Percentiles rank a stretch among this genome's conserved stretches.
phyloP scores from a whole-genome alignment of 2,329 filamentous ascomycete genomes.

The Sarocladium strictum region DNA sequence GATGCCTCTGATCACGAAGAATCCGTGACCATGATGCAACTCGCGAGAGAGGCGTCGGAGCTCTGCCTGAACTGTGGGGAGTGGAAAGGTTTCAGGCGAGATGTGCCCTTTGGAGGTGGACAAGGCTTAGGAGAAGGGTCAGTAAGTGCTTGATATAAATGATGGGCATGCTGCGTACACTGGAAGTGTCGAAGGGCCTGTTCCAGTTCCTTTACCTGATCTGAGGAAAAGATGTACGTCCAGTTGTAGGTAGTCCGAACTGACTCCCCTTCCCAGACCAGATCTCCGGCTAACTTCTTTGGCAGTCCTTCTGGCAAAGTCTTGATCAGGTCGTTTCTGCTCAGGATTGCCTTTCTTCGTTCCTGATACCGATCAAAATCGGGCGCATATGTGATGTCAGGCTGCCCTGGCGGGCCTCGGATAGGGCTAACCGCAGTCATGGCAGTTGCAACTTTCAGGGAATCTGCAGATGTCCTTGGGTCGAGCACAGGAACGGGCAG shows the following conservation, averaged over 20 bases:
- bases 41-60: constrained; percentile 48
- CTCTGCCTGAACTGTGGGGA: constrained; percentile 42
- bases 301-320: constrained; percentile 46
- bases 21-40: constrained; percentile 52
- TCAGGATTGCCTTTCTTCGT: constrained; percentile 37
- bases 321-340: constrained; percentile 31
- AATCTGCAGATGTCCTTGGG: too few relatives aligned
- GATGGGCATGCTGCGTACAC: constrained; percentile 23
- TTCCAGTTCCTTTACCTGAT: constrained; percentile 45
- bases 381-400: constrained; percentile 53
- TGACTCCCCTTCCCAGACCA: constrained; percentile 52
- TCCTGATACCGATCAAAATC: constrained; percentile 47
- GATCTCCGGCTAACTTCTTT: constrained; percentile 35
- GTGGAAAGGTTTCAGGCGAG: constrained; percentile 45
- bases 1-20: constrained; percentile 55
- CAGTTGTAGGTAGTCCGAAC: constrained; percentile 44
- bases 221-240: constrained; percentile 41
- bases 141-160: too few relatives aligned
- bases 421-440: neutral
- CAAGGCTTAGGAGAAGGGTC: constrained; percentile 22
- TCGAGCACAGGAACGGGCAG: too few relatives aligned
- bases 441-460: too few relatives aligned
- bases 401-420: constrained; percentile 38
- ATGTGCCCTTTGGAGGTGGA: constrained; percentile 35
- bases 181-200: constrained; percentile 35